Conservation (phyloP, 1,284 basidiomycete genomes). For the Irpex lacteus region DNA sequence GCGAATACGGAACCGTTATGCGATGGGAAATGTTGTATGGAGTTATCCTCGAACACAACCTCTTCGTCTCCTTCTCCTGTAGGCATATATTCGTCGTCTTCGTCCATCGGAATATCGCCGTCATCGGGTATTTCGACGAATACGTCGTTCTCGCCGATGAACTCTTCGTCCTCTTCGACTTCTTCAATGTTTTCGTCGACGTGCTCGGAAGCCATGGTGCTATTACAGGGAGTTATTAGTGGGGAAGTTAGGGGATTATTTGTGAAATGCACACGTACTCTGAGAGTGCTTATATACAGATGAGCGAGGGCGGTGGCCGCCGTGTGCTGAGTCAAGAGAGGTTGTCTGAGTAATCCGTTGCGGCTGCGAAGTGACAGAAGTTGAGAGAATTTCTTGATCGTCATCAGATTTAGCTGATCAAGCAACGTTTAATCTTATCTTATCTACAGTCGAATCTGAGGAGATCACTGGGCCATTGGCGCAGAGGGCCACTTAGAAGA, state of each 20-base stretch:
- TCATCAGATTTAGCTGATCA: conserved; percentile 2
- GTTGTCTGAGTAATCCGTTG: conserved; percentile 8
- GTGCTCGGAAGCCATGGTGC: conserved; percentile 22
- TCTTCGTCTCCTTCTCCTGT: conserved; percentile 60
- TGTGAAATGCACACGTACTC: background rate
- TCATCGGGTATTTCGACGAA: conserved; percentile 65
- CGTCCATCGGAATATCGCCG: conserved; percentile 73
- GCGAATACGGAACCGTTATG: conserved; percentile 84
- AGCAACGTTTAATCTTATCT: conserved; percentile 7
- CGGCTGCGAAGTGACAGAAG: background rate
- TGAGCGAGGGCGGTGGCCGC: background rate
- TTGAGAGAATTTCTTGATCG: conserved; percentile 2
- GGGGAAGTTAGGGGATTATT: background rate
- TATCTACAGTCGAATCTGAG: background rate
- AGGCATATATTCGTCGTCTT: conserved; percentile 56
- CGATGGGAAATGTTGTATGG: conserved; percentile 60
- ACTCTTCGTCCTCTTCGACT: conserved; percentile 44
- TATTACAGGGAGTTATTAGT: background rate
- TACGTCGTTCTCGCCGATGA: conserved; percentile 62
- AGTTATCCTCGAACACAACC: conserved; percentile 56
- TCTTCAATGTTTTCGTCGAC: conserved; percentile 36
- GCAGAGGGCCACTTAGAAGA: background rate
- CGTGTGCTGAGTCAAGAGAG: conserved; percentile 8
- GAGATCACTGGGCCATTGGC: background rate
- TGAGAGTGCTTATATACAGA: background rate